Base-by-base conservation (phyloP, 352 stramenopile species). In the Aphanomyces invadans region DNA sequence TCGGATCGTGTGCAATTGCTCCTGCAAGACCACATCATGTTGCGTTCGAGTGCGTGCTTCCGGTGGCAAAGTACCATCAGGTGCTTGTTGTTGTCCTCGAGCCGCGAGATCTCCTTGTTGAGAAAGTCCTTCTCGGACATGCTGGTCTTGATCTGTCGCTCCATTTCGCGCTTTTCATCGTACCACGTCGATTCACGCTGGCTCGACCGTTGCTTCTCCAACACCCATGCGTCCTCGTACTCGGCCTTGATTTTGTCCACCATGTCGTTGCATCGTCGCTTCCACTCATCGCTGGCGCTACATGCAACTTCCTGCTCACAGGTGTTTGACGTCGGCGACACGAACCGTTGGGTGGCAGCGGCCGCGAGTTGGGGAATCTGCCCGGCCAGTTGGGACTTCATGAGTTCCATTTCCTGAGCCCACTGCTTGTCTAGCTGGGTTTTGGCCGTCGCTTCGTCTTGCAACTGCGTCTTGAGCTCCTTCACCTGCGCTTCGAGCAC, bases 1-100 rank as follows among this genome's bases (percentile, higher is more conserved):
- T 3, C 75, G 75, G 42, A 85, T 81, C 42, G 77, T 85, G 54
- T 85, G 77, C 3, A 85, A 66, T 36, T 85, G 77, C 52, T 85
- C 77, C 62, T 63, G n/a, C 4, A 31, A 56, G 21, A 53, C n/a
- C n/a, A n/a, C n/a, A n/a, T n/a, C n/a, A n/a, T n/a, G n/a, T n/a
- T n/a, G n/a, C n/a, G n/a, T n/a, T n/a, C n/a, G n/a, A n/a, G n/a
- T n/a, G n/a, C n/a, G n/a, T n/a, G n/a, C n/a, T n/a, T n/a, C n/a
- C n/a, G 21, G 52, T 56, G 21, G n/a, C 32, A 10, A 19, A 19
- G 12, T 15, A 31, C 62, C 11, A 85, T 70, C 32, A 85, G 48
- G 29, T 82, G 74, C 46, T 85, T 85, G 68, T 80, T 85, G 70
- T 81, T 85, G 23, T 85, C 77, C 39, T 85, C 77, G 2, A 85